phyloP scores from a whole-genome alignment of 2,329 filamentous ascomycete genomes.

The Colletotrichum camelliae region DNA sequence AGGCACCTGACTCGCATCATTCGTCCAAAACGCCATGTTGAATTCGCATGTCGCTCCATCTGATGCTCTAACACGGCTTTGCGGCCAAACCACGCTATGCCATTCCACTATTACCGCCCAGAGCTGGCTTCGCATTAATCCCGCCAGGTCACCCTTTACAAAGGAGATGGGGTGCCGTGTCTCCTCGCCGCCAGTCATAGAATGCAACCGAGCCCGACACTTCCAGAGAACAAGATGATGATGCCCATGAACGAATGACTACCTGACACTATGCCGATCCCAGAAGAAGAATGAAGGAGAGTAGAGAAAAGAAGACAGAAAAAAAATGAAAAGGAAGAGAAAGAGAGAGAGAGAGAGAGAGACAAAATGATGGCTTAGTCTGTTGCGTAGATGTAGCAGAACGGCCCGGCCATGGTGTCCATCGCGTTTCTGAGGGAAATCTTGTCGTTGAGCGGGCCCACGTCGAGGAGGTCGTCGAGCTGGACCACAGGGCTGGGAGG shows the following conservation, averaged over 20 bases:
- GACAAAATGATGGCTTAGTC: neutral
- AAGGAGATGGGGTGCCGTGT: neutral
- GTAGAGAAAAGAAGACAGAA: fast-evolving
- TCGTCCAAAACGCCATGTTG: neutral
- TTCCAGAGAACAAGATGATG: neutral
- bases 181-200: neutral
- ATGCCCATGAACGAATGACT: neutral
- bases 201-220: neutral
- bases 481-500: slow-evolving; percentile 45
- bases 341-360: neutral
- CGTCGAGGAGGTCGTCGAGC: slow-evolving; percentile 39
- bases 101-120: neutral
- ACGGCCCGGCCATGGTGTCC: slow-evolving; percentile 44
- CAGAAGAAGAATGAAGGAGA: neutral
- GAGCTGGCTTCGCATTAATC: neutral
- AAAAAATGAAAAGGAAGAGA: neutral
- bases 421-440: slow-evolving; percentile 39
- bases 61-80: neutral
- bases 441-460: slow-evolving; percentile 37
- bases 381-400: slow-evolving; percentile 47
- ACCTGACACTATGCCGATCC: neutral
- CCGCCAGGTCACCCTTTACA: neutral
- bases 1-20: neutral
- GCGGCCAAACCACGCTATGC: neutral
- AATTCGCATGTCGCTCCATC: neutral